Evolutionary conservation across 2,329 filamentous ascomycete species (phyloP).

Genomic region (Botryotinia calthae): DNA sequence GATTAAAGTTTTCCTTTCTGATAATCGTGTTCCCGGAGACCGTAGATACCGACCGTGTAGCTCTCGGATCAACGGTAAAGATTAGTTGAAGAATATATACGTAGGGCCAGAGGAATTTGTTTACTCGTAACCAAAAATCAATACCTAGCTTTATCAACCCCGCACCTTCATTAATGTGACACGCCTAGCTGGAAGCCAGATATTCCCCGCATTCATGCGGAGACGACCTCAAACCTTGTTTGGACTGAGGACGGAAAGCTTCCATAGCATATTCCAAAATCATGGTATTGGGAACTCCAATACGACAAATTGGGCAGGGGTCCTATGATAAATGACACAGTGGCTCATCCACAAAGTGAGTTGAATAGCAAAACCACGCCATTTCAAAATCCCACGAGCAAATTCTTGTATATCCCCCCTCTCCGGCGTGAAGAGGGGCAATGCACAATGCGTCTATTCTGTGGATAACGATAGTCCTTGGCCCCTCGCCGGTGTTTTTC

Average conservation of each 20-base stretch:
- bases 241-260: not conserved
- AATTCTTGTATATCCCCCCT: not conserved
- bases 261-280: not conserved
- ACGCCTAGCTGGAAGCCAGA: not conserved
- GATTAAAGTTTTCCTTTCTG: too few species aligned
- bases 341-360: not conserved
- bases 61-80: not conserved
- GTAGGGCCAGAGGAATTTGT: not conserved
- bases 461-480: not conserved
- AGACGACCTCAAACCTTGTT: not conserved
- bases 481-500: not conserved
- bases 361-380: not conserved
- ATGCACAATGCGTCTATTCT: not conserved
- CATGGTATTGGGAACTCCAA: not conserved
- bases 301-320: not conserved
- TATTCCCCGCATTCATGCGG: slow-evolving; percentile 4
- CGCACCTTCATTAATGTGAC: not conserved
- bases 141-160: not conserved
- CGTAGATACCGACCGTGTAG: not conserved
- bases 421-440: not conserved
- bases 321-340: not conserved
- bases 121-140: not conserved
- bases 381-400: not conserved
- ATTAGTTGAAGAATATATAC: not conserved
- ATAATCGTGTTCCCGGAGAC: not conserved